Evolutionary conservation across 768 basidiomycete genomes (phyloP).

Genomic region (Chalciporus pseudorubinellus): DNA sequence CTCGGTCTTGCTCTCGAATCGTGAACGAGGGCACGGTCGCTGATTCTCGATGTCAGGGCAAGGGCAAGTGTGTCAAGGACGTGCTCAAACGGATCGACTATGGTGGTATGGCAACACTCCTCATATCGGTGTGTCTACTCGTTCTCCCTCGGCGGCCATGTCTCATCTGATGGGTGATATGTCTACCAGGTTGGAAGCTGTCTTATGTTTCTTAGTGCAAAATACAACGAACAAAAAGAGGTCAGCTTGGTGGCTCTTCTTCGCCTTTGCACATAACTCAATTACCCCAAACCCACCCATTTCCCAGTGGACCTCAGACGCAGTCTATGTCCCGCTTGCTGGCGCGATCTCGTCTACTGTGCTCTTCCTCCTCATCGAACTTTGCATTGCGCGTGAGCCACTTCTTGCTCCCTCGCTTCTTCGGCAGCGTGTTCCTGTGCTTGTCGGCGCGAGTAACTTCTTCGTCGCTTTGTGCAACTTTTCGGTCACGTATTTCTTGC

Average conservation of each 20-base stretch:
- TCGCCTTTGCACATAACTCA: too few relatives aligned
- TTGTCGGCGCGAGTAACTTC: conserved; percentile 7
- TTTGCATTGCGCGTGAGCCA: conserved; percentile 6
- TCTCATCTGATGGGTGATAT: neutral
- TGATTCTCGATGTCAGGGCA: neutral
- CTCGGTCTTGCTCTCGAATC: neutral
- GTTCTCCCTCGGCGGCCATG: neutral
- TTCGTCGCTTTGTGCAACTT: conserved; percentile 12
- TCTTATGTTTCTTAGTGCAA: conserved; percentile 12
- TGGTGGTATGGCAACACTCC: conserved; percentile 8
- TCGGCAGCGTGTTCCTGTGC: conserved; percentile 2
- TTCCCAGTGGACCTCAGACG: conserved; percentile 8
- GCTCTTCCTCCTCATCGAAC: conserved; percentile 8
- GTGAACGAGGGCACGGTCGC: too few relatives aligned
- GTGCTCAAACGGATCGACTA: conserved; percentile 12
- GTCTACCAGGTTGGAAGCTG: conserved; percentile 10
- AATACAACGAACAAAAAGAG: conserved; percentile 12
- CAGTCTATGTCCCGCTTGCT: conserved; percentile 8
- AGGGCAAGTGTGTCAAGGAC: conserved; percentile 5
- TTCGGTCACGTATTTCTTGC: conserved; percentile 13
- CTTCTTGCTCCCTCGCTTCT: conserved; percentile 11
- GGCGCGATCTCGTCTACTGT: conserved; percentile 4
- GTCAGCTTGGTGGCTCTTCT: too few relatives aligned
- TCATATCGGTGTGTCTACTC: conserved; percentile 1
- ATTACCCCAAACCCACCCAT: too few relatives aligned